Evolutionary conservation across 306 rosid genomes (phyloP), one percentile per base, ranked within the genome.

Genomic region (Quercus parvula): DNA sequence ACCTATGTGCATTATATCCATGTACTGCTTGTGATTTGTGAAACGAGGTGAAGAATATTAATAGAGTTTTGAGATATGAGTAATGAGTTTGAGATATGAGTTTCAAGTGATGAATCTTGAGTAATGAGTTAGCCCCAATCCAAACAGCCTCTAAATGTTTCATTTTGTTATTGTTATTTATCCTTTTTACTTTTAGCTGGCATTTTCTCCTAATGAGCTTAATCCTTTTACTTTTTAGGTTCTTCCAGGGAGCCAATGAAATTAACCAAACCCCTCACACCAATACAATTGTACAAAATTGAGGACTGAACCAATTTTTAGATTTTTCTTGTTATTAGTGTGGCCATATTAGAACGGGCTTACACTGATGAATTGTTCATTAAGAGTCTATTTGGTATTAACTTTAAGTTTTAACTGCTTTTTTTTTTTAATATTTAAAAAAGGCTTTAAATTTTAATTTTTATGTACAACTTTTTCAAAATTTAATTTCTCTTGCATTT

Each of bases 231-330:
- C 13, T 54, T 73, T 81, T 57, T 73, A 80, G 87, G 82, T 22
- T 24, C 24, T 44, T 62, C 69, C 68, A 71, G n/a, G 70, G n/a
- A 46, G 57, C 25, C 22, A 28, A 31, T 62, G 56, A 70, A 38
- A 70, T 66, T 17, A 28, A 38, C 5, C 74, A 61, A 25, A 70
- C 75, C 58, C 67, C 8, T 51, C 20, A 51, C 73, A 77, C 54
- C 22, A 27, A 46, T 17, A 61, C 46, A 56, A 61, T 59, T 69
- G 83, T 77, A 61, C 72, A 59, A 76, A 77, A 20, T 30, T 38
- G 73, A 77, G 76, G 81, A 78, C 25, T 81, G 77, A 73, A 74
- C 57, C 17, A 15, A 22, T 73, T 72, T 56, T 72, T 66, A 5
- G 67, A 46, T 56, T 19, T 28, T 61, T 55, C 18, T 27, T 41